phyloP scores from a whole-genome alignment of 1,284 basidiomycete species.

The Rhodotorula sp. region DNA sequence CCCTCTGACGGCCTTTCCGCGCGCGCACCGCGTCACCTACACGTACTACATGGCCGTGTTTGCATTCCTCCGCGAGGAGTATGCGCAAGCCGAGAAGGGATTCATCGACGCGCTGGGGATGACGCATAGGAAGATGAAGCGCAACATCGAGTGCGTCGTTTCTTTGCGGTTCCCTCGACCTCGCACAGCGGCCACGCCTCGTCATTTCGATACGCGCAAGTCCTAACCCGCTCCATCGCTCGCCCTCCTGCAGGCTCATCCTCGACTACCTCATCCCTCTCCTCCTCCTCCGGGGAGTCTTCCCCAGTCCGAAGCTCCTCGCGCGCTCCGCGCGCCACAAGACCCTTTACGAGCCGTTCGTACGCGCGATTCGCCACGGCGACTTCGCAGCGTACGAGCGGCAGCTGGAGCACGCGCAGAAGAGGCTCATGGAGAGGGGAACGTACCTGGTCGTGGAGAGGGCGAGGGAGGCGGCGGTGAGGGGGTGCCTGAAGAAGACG shows the following conservation, averaged over 20 bases:
- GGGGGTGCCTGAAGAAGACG: slow-evolving; percentile 83
- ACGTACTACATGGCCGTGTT: slow-evolving; percentile 92
- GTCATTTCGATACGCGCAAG: neutral
- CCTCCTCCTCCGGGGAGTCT: slow-evolving; percentile 77
- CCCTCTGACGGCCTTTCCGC: slow-evolving; percentile 70
- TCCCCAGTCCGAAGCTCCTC: slow-evolving; percentile 64
- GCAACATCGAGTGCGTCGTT: slow-evolving; percentile 32
- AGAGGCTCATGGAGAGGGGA: slow-evolving; percentile 74
- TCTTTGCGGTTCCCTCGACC: neutral
- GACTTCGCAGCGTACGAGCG: slow-evolving; percentile 79
- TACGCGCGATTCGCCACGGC: slow-evolving; percentile 71
- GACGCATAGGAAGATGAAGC: slow-evolving; percentile 12
- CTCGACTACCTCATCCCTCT: slow-evolving; percentile 86
- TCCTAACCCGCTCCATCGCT: neutral
- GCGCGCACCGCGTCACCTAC: slow-evolving; percentile 84
- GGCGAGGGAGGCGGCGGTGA: slow-evolving; percentile 79
- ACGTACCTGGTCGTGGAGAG: slow-evolving; percentile 84
- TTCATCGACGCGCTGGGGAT: slow-evolving; percentile 19
- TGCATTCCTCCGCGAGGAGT: slow-evolving; percentile 89
- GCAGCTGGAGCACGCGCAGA: slow-evolving; percentile 67
- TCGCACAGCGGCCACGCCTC: neutral
- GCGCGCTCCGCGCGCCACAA: slow-evolving; percentile 53
- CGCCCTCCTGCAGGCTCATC: slow-evolving; percentile 66
- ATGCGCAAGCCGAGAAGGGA: slow-evolving; percentile 63
- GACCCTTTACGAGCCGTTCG: slow-evolving; percentile 76